These are phyloP conservation scores for Calonectria montana DNA, from an alignment of 2,329 filamentous ascomycete genomes.

Conservation along the genomic window DNA sequence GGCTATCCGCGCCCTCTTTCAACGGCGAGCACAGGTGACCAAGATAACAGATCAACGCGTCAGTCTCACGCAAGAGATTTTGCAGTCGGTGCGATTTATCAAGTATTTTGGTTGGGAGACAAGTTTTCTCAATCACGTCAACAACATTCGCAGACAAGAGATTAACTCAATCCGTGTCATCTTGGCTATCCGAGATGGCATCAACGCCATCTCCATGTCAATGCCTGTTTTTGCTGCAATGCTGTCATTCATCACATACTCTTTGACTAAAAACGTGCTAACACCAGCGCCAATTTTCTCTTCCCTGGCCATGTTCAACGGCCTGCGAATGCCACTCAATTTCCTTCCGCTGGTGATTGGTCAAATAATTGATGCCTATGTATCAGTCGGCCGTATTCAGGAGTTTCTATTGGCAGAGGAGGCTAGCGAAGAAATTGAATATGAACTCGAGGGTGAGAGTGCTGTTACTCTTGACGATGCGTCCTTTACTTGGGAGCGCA, in stretches of 20 bases:
- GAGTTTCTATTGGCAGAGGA: conserved; percentile 3
- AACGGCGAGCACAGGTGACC: conserved; percentile 1
- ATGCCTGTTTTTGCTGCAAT: conserved; percentile 11
- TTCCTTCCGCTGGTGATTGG: conserved; percentile 9
- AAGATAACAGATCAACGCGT: conserved; percentile 11
- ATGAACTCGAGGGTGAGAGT: not conserved
- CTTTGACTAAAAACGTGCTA: not conserved
- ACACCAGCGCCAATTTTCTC: conserved; percentile 6
- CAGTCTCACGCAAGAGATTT: conserved; percentile 10
- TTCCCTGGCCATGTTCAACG: conserved; percentile 11
- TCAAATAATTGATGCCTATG: conserved; percentile 5
- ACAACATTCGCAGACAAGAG: not conserved
- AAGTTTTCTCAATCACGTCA: conserved; percentile 1
- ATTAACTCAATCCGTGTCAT: conserved; percentile 8
- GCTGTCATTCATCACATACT: conserved; percentile 16
- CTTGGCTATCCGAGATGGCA: not conserved
- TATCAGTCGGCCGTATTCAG: conserved; percentile 2
- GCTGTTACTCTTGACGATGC: not conserved
- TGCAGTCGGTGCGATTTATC: conserved; percentile 1
- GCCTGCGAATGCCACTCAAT: conserved; percentile 11
- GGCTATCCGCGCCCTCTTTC: not conserved
- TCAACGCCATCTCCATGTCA: conserved; percentile 8
- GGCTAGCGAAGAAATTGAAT: not conserved
- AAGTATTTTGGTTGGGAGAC: conserved; percentile 15
- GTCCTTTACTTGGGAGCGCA: conserved; percentile 11